phyloP scores from a whole-genome alignment of 176 grass and related monocot species.

The Phoenix dactylifera region DNA sequence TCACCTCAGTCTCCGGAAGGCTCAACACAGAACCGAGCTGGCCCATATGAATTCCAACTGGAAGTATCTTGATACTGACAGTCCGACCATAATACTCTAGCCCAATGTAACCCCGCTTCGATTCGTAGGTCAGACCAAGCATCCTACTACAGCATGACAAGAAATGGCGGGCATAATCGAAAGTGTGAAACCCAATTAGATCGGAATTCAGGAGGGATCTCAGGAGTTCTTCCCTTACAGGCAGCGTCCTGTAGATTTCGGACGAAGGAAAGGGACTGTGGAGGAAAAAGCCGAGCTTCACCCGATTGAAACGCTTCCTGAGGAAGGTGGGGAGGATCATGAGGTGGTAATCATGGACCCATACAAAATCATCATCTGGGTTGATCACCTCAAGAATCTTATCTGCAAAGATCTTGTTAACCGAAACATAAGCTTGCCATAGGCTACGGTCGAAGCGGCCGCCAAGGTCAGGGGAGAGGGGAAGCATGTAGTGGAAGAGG shows the following conservation, averaged over 20 bases:
- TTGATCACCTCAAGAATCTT: conserved; percentile 16
- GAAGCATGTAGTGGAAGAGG: conserved; percentile 19
- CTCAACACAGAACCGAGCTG: conserved; percentile 8
- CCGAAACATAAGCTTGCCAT: conserved; percentile 6
- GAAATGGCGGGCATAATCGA: conserved; percentile 17
- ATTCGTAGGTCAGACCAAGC: conserved; percentile 14
- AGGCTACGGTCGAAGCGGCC: conserved; percentile 8
- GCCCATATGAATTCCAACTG: conserved; percentile 8
- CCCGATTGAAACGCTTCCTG: conserved; percentile 1
- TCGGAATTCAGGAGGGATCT: conserved; percentile 10
- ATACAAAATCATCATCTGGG: conserved; percentile 11
- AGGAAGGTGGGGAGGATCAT: conserved; percentile 14
- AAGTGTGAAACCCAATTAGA: conserved; percentile 19
- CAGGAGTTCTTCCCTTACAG: conserved; percentile 13
- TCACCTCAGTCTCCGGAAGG: not conserved
- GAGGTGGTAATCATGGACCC: conserved; percentile 18
- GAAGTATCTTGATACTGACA: conserved; percentile 16
- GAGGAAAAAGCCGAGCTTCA: conserved; percentile 13
- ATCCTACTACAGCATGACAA: conserved; percentile 19
- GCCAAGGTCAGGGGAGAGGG: conserved; percentile 12
- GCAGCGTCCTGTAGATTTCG: conserved; percentile 13
- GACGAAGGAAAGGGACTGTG: conserved; percentile 14
- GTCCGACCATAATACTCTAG: conserved; percentile 15
- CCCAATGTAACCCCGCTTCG: conserved; percentile 12
- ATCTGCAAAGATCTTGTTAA: conserved; percentile 4